These are phyloP conservation scores for Allantophomopsis cytisporea DNA, from an alignment of 2,329 filamentous ascomycete species.

Conservation along the genomic window DNA sequence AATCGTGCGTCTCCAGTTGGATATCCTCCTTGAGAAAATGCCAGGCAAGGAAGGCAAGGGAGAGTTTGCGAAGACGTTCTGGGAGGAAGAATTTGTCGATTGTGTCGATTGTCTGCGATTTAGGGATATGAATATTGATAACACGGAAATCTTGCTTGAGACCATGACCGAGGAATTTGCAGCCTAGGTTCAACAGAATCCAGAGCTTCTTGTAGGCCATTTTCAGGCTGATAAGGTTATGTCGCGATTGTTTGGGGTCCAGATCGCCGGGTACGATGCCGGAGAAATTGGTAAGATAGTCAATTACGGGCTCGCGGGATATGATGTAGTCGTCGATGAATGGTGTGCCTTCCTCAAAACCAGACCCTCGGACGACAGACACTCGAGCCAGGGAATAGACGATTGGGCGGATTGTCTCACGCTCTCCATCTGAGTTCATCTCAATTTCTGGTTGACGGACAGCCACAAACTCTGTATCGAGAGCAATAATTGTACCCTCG, in stretches of 20 bases:
- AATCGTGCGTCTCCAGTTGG: slow-evolving; percentile 84
- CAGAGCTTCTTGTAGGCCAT: slow-evolving; percentile 96
- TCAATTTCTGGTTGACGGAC: slow-evolving; percentile 89
- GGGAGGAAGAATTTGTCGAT: slow-evolving; percentile 82
- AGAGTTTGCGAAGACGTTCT: slow-evolving; percentile 71
- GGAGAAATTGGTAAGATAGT: slow-evolving; percentile 90
- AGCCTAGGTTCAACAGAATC: slow-evolving; percentile 89
- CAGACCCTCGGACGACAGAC: slow-evolving; percentile 73
- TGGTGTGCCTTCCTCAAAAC: slow-evolving; percentile 64
- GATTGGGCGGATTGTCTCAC: slow-evolving; percentile 82
- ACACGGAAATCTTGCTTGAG: slow-evolving; percentile 93
- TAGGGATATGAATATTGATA: slow-evolving; percentile 93
- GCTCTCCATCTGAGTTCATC: slow-evolving; percentile 85
- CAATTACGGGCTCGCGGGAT: slow-evolving; percentile 81
- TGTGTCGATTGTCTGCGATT: slow-evolving; percentile 83
- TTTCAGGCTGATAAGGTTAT: slow-evolving; percentile 79
- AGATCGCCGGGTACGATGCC: slow-evolving; percentile 81
- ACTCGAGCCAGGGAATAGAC: slow-evolving; percentile 87
- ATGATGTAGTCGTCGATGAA: slow-evolving; percentile 98
- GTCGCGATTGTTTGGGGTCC: slow-evolving; percentile 61
- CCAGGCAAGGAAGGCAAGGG: slow-evolving; percentile 84
- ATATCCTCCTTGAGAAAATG: slow-evolving; percentile 86
- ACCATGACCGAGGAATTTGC: slow-evolving; percentile 86
- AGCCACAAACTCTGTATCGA: slow-evolving; percentile 94
- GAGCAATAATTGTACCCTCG: slow-evolving; percentile 64